Evolutionary conservation across 306 rosid genomes (phyloP), one percentile per base, ranked within the genome.

Genomic region (Citrullus amarus): DNA sequence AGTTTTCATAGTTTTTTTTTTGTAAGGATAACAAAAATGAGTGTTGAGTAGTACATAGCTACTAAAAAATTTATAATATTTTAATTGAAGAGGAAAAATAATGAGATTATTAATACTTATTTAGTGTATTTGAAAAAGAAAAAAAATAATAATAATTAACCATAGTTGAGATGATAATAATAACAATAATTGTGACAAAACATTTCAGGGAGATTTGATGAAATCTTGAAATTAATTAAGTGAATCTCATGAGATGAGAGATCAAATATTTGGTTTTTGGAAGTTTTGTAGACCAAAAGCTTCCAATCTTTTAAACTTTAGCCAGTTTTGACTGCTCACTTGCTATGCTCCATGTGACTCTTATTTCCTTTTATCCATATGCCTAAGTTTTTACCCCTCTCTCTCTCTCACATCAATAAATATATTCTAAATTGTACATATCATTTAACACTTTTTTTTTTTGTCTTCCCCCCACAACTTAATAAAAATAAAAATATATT

Each of bases 361-460:
- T 66, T 34, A 17, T 66, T 66, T 16, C 73, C 73, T 15, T 66
- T 63, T 63, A 63, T 63, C 73, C 48, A 66, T 66, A 66, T 66
- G 73, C 73, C 73, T 66, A 66, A 66, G 51, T 66, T 38, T 66
- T 15, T 14, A 38, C 48, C n/a, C 30, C 18, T 30, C 18, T 79
- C 62, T 57, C 46, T 79, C 62, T 57, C 46, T 36, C 39, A 36
- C 39, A 36, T 36, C 39, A 36, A 36, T 41, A 41, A 41, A 41
- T 1, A 41, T 41, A 41, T 41, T 41, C 0, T 41, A 41, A 41
- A 41, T 41, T 4, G 4, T 36, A 36, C 2, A 36, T 36, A 36
- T 36, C 39, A 36, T 4, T 36, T 36, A 32, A 25, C 28, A 25
- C 28, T 25, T 25, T 1, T 25, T 25, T 25, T 25, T 25, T 25